Percentiles rank a stretch among this genome's conserved stretches.
Conservation (phyloP, 2,329 filamentous ascomycete genomes). For the Ascochyta koolunga region DNA sequence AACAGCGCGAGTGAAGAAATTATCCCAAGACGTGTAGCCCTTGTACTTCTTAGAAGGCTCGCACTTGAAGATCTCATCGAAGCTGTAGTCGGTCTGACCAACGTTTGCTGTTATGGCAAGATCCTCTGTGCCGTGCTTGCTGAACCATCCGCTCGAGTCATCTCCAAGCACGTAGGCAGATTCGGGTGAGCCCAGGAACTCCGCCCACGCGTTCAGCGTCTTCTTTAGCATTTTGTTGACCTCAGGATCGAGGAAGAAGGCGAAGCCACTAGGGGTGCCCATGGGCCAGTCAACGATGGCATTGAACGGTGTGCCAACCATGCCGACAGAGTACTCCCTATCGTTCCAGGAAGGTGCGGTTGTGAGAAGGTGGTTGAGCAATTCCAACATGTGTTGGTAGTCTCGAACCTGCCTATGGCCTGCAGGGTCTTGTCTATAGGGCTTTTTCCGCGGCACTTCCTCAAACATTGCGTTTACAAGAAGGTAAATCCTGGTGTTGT, state of each 20-base stretch:
- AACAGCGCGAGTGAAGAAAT: slow-evolving; percentile 70
- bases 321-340: slow-evolving; percentile 43
- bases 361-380: slow-evolving; percentile 64
- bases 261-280: slow-evolving; percentile 59
- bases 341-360: slow-evolving; percentile 52
- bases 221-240: slow-evolving; percentile 61
- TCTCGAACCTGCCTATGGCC: slow-evolving; percentile 68
- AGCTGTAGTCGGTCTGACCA: slow-evolving; percentile 47
- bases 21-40: slow-evolving; percentile 72
- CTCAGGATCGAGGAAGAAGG: slow-evolving; percentile 59
- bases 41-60: slow-evolving; percentile 61
- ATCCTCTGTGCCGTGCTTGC: slow-evolving; percentile 46
- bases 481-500: slow-evolving; percentile 68
- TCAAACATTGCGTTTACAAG: slow-evolving; percentile 72
- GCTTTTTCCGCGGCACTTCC: slow-evolving; percentile 66
- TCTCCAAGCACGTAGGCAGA: slow-evolving; percentile 48
- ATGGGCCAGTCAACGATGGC: slow-evolving; percentile 66
- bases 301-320: slow-evolving; percentile 63
- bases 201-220: slow-evolving; percentile 58
- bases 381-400: slow-evolving; percentile 69
- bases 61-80: slow-evolving; percentile 67
- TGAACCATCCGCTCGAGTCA: slow-evolving; percentile 50
- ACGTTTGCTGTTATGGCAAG: slow-evolving; percentile 26
- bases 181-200: slow-evolving; percentile 41
- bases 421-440: slow-evolving; percentile 67